Evolutionary conservation across 108 stramenopile species (phyloP).

Genomic region (Pseudonitzschia multiseries): DNA sequence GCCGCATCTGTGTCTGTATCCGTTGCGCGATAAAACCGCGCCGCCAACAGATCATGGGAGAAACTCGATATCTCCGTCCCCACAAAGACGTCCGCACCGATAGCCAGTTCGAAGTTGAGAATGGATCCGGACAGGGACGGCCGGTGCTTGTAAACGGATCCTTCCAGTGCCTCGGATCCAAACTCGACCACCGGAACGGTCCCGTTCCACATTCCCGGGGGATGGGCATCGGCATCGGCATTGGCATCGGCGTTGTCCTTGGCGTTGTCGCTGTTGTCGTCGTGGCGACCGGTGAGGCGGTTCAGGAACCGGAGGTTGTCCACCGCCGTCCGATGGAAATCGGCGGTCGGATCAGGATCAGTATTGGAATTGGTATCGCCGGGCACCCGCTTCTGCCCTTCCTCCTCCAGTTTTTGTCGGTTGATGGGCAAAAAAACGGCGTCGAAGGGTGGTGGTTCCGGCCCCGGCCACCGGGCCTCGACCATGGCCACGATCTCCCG

Average conservation of each 20-base stretch:
- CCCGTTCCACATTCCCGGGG: conserved; percentile 36
- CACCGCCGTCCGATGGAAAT: conserved; percentile 21
- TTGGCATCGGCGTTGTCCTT: background rate
- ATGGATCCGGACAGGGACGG: conserved; percentile 30
- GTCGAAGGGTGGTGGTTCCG: conserved; percentile 18
- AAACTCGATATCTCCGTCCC: conserved; percentile 41
- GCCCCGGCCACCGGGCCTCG: conserved; percentile 19
- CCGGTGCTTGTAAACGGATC: conserved; percentile 17
- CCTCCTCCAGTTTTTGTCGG: conserved; percentile 29
- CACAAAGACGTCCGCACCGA: conserved; percentile 31
- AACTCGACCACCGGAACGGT: conserved; percentile 32
- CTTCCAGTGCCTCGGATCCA: conserved; percentile 27
- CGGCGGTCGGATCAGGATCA: background rate
- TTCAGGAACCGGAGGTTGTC: conserved; percentile 33
- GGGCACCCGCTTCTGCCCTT: background rate
- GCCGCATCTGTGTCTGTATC: too few species aligned
- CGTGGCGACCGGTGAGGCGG: background rate
- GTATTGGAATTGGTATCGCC: too few species aligned
- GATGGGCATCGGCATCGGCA: background rate
- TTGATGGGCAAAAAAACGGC: conserved; percentile 34
- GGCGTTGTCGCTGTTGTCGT: background rate
- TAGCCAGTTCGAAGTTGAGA: conserved; percentile 27
- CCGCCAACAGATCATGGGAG: conserved; percentile 25
- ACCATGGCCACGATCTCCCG: conserved; percentile 29
- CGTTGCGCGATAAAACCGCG: conserved; percentile 30